Evolutionary conservation across 2,329 filamentous ascomycete species (phyloP), one percentile per base, ranked within the genome.

Genomic region (Epicoccum nigrum): DNA sequence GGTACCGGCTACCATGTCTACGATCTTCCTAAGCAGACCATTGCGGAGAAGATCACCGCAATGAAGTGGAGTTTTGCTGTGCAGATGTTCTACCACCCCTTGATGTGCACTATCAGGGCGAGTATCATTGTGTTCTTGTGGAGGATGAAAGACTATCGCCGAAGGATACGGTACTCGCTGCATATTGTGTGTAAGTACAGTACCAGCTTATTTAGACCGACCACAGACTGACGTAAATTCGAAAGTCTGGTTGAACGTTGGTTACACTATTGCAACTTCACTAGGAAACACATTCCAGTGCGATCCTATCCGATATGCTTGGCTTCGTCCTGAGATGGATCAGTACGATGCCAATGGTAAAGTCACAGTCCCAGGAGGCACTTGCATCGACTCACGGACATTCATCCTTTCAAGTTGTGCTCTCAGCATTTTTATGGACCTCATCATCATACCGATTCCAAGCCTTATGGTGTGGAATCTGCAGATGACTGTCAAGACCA

Each of bases 401-500:
- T 74, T 74, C 51, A 65, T 71, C 15, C 57, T 74, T 9, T 54
- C 62, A 1, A 71, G 65, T 19, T 72, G 70, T 45, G 63, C 58
- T 7, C 44, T 74, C 2, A 69, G 67, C 40, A 72, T 74, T 42
- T 63, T 74, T 30, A 72, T 73, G 49, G 69, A 73, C 40, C 64
- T 79, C 17, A 62, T 78, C 16, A 67, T 71, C 30, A 70, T 79
- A 8, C 64, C 70, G 2, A 72, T 74, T 21, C 77, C 77, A 2
- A 68, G 75, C 27, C 69, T 74, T 5, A 72, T 75, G 59, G 70
- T 79, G 1, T 78, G 76, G 75, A 68, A 70, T 11, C 62, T 79
- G 15, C 70, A 76, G 43, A 75, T 79, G 71, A 69, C 69, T 1
- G 46, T 60, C 20, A 69, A 70, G 9, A 76, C 74, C 1, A 71